Evolutionary conservation across 73 alveolate species (phyloP).

Genomic region (Tetrahymena thermophila): DNA sequence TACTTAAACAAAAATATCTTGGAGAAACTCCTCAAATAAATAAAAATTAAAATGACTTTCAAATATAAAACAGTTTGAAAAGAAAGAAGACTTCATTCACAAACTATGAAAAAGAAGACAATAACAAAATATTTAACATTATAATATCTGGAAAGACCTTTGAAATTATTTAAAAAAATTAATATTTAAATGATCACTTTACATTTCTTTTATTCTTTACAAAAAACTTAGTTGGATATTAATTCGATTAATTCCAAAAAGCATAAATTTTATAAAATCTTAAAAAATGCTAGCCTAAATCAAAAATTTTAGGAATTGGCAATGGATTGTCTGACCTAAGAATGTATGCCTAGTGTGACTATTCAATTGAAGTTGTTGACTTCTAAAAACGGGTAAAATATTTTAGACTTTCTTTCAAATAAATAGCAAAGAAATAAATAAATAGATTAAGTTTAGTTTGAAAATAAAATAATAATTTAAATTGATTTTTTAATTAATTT

Average conservation of each 20-base stretch:
- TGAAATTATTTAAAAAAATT: constrained; percentile 1
- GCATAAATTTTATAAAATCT: constrained; percentile 15
- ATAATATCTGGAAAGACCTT: constrained; percentile 26
- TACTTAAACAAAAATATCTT: not conserved
- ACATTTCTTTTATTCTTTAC: constrained; percentile 13
- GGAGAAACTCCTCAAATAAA: not conserved
- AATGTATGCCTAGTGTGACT: not conserved
- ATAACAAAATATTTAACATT: not conserved
- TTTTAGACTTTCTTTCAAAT: too few species aligned
- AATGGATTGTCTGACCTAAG: not conserved
- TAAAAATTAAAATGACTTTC: not conserved
- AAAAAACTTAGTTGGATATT: constrained; percentile 16
- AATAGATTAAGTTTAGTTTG: too few species aligned
- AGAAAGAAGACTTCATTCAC: not conserved
- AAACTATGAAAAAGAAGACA: not conserved
- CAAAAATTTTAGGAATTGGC: constrained; percentile 25
- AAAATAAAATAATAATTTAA: too few species aligned
- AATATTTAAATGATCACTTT: constrained; percentile 14
- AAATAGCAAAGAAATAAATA: too few species aligned
- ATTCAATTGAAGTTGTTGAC: not conserved
- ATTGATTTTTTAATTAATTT: not conserved
- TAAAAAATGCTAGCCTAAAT: constrained; percentile 2
- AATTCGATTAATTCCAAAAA: not conserved
- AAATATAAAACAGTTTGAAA: not conserved
- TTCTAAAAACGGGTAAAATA: not conserved